Evolutionary conservation across 768 basidiomycete genomes (phyloP), one percentile per base, ranked within the genome.

Genomic region (Polyporus arcularius): DNA sequence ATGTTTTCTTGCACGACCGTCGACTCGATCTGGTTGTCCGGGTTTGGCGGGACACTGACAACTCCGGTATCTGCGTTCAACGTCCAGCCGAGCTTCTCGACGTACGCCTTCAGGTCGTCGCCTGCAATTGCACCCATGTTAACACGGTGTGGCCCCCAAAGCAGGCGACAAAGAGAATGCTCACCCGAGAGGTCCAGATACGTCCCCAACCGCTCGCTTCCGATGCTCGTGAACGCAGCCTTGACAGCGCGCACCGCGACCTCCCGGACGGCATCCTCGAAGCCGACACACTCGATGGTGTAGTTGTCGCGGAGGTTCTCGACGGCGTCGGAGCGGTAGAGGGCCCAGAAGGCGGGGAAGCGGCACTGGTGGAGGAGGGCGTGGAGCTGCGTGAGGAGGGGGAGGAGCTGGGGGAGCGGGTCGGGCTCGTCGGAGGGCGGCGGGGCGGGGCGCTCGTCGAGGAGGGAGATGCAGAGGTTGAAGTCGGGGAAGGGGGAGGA

Each of bases 401-500:
- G 87, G 38, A 94, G 81, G 62, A 92, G 80, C 48, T 79, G 59
- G 18, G 89, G 86, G 28, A 93, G 80, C 53, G 92, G 92, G 79
- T 94, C 91, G 30, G 89, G 88, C 69, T 94, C 91, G 67, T 93
- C 91, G 11, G 85, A 75, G 65, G 79, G 81, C 45, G 80, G 61
- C 57, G 80, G 60, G 60, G 74, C 69, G 16, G 81, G 73, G 49
- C 87, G 84, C 65, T 94, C 93, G 61, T 94, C 91, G 41, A 96
- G 80, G n/a, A 99, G 83, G 50, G 96, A 92, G 66, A 96, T 85
- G 68, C 92, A 96, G 64, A 98, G 90, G 69, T 92, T 90, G 79
- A 96, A 99, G 72, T 99, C 96, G 58, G 96, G 92, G 47, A 89
- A 82, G 38, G 94, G 93, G 51, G 88, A 82, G 1, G 92, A 85